Percentiles rank a stretch among this genome's conserved stretches.
These are phyloP conservation scores for Ceratocystis eucalypticola DNA, from an alignment of 2,329 filamentous ascomycete genomes.

Conservation along the genomic window DNA sequence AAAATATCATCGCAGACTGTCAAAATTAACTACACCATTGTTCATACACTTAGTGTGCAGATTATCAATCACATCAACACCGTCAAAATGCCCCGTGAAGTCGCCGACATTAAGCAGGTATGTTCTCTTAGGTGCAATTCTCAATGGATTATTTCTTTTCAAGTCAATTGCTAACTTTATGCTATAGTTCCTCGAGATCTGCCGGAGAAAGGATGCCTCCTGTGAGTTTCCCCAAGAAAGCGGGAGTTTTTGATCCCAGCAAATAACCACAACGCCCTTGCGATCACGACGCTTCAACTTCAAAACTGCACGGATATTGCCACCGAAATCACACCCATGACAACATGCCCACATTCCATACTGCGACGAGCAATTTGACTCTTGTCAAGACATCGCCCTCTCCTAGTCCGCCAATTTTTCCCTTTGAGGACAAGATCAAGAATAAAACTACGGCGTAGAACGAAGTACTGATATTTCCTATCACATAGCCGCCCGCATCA, in stretches of 20 bases:
- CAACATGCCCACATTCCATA: background rate
- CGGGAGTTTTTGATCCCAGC: background rate
- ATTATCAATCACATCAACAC: conserved; percentile 20
- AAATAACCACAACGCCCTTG: background rate
- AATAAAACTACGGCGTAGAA: background rate
- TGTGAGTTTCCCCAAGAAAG: conserved; percentile 48
- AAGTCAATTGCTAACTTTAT: conserved; percentile 13
- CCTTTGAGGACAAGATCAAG: background rate
- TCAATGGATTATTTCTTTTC: background rate
- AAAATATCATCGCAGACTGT: conserved; percentile 19
- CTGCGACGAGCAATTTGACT: background rate
- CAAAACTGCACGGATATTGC: background rate
- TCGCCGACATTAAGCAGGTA: conserved; percentile 91
- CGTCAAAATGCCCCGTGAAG: conserved; percentile 89
- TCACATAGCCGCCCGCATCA: conserved; percentile 65
- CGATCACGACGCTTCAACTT: conserved; percentile 8
- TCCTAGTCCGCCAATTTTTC: background rate
- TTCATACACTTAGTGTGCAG: conserved; percentile 20
- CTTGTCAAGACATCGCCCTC: background rate
- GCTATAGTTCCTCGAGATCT: conserved; percentile 97
- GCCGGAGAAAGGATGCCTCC: conserved; percentile 96
- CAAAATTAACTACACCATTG: conserved; percentile 19
- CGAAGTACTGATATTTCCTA: conserved; percentile 8
- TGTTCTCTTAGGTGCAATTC: conserved; percentile 20
- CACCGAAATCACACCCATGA: background rate